A percentile compares a stretch with the other conserved stretches of the same genome.
Evolutionary conservation across 2,329 filamentous ascomycete genomes (phyloP).

Genomic region (Acephala macrosclerotiorum): DNA sequence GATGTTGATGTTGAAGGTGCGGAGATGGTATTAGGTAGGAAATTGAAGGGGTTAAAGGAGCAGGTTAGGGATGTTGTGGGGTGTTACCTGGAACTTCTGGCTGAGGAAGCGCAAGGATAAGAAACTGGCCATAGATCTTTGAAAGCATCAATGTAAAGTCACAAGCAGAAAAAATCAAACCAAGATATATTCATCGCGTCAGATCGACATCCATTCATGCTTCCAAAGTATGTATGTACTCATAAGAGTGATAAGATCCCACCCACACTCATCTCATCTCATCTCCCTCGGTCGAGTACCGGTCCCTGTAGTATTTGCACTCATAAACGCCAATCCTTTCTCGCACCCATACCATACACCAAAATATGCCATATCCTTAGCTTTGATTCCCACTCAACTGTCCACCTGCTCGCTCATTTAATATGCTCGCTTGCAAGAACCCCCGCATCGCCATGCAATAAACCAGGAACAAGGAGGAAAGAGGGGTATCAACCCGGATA

Average conservation of each 20-base stretch:
- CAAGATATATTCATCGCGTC: neutral
- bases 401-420: neutral
- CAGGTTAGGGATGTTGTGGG: neutral
- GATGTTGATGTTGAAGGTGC: neutral
- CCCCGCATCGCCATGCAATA: constrained; percentile 3
- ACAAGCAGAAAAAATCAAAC: neutral
- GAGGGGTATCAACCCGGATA: constrained; percentile 5
- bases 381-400: too few species aligned
- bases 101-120: neutral
- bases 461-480: neutral
- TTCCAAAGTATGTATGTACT: constrained; percentile 4
- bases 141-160: neutral
- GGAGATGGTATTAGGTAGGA: neutral
- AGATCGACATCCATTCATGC: constrained; percentile 4
- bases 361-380: neutral
- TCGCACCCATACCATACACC: constrained; percentile 1
- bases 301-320: neutral
- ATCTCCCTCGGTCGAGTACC: neutral
- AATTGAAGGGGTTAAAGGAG: neutral
- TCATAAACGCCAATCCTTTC: neutral
- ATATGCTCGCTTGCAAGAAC: neutral
- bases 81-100: neutral
- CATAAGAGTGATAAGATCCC: neutral
- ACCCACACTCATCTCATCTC: neutral
- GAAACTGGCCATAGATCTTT: too few species aligned